Percentiles rank a stretch among this genome's conserved stretches.
Conservation (phyloP, 2,329 filamentous ascomycete genomes). For the Fusarium sp. region DNA sequence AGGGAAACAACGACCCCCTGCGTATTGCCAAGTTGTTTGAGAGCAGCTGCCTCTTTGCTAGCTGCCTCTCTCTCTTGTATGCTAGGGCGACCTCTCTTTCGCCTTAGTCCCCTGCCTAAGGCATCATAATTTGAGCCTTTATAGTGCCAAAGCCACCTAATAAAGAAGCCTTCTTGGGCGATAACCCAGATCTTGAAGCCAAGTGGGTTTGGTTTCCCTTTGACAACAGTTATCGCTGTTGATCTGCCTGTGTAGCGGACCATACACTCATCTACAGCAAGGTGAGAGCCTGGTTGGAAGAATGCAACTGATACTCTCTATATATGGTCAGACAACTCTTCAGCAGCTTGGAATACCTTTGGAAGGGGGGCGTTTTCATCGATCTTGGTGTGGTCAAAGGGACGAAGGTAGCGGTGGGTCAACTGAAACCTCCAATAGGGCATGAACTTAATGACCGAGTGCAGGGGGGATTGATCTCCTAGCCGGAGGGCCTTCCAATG, state of each 20-base stretch:
- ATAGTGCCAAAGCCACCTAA: no score
- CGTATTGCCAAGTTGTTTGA: background rate
- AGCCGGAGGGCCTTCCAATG: background rate
- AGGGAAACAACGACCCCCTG: conserved; percentile 27
- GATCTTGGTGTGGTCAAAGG: background rate
- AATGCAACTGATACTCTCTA: background rate
- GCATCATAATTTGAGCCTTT: background rate
- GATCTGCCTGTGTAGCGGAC: background rate
- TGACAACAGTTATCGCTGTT: background rate
- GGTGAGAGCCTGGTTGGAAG: background rate
- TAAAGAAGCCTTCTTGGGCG: no score
- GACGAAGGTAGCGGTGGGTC: background rate
- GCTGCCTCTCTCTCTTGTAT: background rate
- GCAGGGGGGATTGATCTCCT: background rate
- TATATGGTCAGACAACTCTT: no score
- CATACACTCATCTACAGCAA: background rate
- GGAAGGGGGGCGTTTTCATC: background rate
- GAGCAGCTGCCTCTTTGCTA: background rate
- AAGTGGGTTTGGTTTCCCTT: background rate
- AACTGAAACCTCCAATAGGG: background rate
- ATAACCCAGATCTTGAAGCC: background rate
- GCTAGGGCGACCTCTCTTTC: background rate
- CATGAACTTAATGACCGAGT: background rate
- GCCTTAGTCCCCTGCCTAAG: background rate
- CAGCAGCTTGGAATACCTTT: background rate